Evolutionary conservation across 2,329 filamentous ascomycete genomes (phyloP), one percentile per base, ranked within the genome.

Genomic region (Sporothrix pseudoabietina): DNA sequence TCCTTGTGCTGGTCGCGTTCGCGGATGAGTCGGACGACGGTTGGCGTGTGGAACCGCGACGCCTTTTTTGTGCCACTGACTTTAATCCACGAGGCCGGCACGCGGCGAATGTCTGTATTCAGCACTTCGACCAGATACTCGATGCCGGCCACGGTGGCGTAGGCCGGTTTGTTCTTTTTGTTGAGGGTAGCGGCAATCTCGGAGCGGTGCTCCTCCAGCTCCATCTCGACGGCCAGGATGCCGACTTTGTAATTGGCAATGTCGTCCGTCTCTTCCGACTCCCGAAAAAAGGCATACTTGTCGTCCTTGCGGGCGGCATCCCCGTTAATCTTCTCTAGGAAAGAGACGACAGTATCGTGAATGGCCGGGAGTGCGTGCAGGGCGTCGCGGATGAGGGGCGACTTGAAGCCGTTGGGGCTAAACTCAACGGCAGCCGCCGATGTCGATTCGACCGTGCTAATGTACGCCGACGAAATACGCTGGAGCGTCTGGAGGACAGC

Each of bases 1-100:
- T 99, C 96, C 79, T 95, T 97, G 82, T 98, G 92, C 78, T 98
- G 95, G 80, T 98, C 96, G 59, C 96, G 90, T 82, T 98, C 94
- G 57, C 90, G 89, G 22, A 97, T 88, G 77, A 97, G 87, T 75
- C 89, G 89, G 68, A 97, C 87, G 32, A 98, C 93, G 77, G 97
- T 92, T 4, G 96, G 96, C 0, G 96, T 96, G 82, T 99, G 96
- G 81, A 98, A 99, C 74, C 96, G 91, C 0, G 94, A 94, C 5
- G 94, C 84, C 78, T 93, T 94, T 81, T 98, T 98, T 7, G 96
- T 99, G 69, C 95, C 94, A 73, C 92, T 97, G 78, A 98, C 93
- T 82, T 99, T 98, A 76, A 88, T 87, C 96, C 96, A 99, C 0
- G 93, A 97, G 4, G 96, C 95, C 0, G 96, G 96, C 0, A 99